phyloP scores from a whole-genome alignment of 2,329 filamentous ascomycete species.

The Fusarium clavum region DNA sequence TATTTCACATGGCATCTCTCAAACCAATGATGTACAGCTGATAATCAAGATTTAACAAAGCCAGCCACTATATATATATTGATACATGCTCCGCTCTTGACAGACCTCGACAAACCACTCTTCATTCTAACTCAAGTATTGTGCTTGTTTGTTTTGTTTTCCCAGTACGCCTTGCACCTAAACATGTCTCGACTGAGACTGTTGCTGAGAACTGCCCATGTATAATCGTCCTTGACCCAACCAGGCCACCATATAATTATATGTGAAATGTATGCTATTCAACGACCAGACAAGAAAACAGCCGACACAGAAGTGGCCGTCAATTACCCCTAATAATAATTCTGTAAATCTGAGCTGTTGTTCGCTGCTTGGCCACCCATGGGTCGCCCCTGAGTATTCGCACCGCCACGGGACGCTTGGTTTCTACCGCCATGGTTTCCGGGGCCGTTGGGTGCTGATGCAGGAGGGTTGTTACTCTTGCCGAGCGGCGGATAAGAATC shows the following conservation, averaged over 20 bases:
- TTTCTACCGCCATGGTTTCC: conserved; percentile 33
- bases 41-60: not conserved
- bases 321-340: conserved; percentile 46
- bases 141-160: conserved; percentile 8
- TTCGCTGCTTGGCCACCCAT: conserved; percentile 40
- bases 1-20: too few relatives aligned
- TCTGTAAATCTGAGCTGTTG: conserved; percentile 43
- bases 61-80: not conserved
- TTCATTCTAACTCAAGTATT: conserved; percentile 18
- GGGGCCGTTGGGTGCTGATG: conserved; percentile 40
- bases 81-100: not conserved
- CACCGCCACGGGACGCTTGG: conserved; percentile 38
- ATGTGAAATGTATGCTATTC: conserved; percentile 15
- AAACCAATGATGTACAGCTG: not conserved
- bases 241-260: not conserved
- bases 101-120: not conserved
- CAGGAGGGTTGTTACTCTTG: conserved; percentile 37
- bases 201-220: conserved; percentile 5
- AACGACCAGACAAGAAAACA: conserved; percentile 12
- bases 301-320: not conserved
- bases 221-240: not conserved
- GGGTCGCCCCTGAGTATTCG: conserved; percentile 40
- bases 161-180: conserved; percentile 37
- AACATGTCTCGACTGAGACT: conserved; percentile 12
- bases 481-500: conserved; percentile 52